phyloP scores from a whole-genome alignment of 1,139 yeast genomes.

The Sugiyamaella neomexicana region DNA sequence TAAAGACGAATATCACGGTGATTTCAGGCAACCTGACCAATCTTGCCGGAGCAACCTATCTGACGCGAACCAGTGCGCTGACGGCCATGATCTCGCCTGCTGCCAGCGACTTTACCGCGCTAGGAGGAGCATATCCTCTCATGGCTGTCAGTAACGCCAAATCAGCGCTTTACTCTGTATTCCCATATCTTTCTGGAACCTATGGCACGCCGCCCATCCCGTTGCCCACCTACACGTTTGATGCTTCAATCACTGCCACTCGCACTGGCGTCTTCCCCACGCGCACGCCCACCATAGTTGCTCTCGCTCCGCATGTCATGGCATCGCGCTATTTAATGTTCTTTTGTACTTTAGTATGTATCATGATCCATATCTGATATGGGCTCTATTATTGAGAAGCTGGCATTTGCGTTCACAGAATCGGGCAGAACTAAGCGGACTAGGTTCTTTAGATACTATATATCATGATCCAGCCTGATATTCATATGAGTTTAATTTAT shows the following conservation, averaged over 20 bases:
- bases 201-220: constrained; percentile 17
- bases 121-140: constrained; percentile 21
- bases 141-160: constrained; percentile 15
- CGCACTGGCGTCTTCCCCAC: background rate
- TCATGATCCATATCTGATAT: background rate
- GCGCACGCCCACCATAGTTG: background rate
- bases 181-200: constrained; percentile 11
- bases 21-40: constrained; percentile 23
- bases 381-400: too few species aligned
- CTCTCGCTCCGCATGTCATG: background rate
- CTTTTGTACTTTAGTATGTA: background rate
- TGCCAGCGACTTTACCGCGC: constrained; percentile 16
- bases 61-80: constrained; percentile 3
- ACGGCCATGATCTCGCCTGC: constrained; percentile 17
- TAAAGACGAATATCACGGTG: constrained; percentile 9
- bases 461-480: too few species aligned
- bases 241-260: background rate
- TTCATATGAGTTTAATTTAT: too few species aligned
- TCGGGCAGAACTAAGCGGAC: background rate
- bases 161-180: constrained; percentile 6
- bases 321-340: background rate
- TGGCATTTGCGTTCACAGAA: too few species aligned
- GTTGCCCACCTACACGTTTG: constrained; percentile 1
- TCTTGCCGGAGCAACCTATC: constrained; percentile 13
- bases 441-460: too few species aligned